These are phyloP conservation scores for Prunella vulgaris DNA, from an alignment of 257 asterid species.

Conservation along the genomic window DNA sequence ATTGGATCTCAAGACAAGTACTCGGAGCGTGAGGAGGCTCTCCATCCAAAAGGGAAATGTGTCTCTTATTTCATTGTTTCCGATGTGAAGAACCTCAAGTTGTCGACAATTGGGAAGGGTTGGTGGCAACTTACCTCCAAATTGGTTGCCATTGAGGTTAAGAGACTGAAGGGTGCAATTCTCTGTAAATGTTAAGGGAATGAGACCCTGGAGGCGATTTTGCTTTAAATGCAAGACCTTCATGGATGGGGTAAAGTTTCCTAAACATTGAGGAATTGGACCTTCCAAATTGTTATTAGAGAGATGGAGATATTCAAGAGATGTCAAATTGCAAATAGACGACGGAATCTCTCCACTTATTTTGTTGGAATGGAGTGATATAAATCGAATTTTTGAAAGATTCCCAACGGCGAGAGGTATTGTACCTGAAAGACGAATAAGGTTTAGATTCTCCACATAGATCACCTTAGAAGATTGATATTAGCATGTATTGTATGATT, in stretches of 20 bases:
- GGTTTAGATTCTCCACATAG: too few relatives aligned
- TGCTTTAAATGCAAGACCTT: not conserved
- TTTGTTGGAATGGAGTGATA: too few relatives aligned
- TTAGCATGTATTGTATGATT: too few relatives aligned
- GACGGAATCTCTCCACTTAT: not conserved
- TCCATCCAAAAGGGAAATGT: conserved; percentile 29
- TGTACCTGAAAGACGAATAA: too few relatives aligned
- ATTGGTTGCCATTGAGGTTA: not conserved
- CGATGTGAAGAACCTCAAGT: conserved; percentile 7
- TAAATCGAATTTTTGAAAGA: too few relatives aligned
- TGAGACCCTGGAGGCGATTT: not conserved
- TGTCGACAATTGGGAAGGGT: conserved; percentile 24
- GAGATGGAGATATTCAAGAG: not conserved
- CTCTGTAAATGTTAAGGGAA: not conserved
- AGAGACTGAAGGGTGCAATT: not conserved
- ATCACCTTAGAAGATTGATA: too few relatives aligned
- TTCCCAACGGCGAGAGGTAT: too few relatives aligned
- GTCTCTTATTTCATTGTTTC: conserved; percentile 25
- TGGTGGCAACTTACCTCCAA: not conserved
- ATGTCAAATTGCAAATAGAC: not conserved
- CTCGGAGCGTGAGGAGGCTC: conserved; percentile 22
- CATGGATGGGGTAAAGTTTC: not conserved
- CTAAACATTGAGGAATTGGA: not conserved
- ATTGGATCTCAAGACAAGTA: conserved; percentile 24
- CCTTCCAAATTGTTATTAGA: not conserved